A percentile compares a stretch with the other conserved stretches of the same genome.
Evolutionary conservation across 192 early-diverging fungal genomes (phyloP).

Genomic region (Gamsiella multidivaricata): DNA sequence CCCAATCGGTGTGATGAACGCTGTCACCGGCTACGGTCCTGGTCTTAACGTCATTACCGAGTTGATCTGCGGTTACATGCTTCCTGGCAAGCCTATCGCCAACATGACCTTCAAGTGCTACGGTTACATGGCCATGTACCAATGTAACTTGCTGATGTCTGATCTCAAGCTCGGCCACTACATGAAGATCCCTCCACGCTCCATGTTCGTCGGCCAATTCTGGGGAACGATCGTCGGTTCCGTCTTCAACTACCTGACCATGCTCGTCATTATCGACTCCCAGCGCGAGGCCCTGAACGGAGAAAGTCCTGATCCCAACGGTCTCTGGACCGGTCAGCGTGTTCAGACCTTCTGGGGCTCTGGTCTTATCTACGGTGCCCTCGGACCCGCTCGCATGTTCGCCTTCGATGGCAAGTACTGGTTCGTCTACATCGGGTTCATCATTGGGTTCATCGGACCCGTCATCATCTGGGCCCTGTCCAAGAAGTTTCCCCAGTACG

Average conservation of each 20-base stretch:
- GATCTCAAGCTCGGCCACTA: constrained; percentile 85
- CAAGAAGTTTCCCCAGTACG: constrained; percentile 50
- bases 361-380: constrained; percentile 75
- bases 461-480: constrained; percentile 41
- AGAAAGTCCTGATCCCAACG: constrained; percentile 51
- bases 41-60: constrained; percentile 70
- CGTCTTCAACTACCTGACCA: constrained; percentile 58
- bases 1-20: constrained; percentile 68
- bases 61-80: constrained; percentile 66
- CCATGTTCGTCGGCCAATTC: constrained; percentile 72
- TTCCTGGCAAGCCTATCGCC: constrained; percentile 65
- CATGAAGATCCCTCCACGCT: constrained; percentile 77
- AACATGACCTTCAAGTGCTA: constrained; percentile 73
- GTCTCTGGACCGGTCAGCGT: constrained; percentile 62
- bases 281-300: constrained; percentile 38
- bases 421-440: constrained; percentile 51
- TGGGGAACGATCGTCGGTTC: constrained; percentile 64
- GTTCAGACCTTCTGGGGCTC: constrained; percentile 70
- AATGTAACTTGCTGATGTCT: constrained; percentile 74
- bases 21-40: constrained; percentile 62
- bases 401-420: constrained; percentile 44
- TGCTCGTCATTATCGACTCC: constrained; percentile 52
- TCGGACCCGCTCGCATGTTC: constrained; percentile 77
- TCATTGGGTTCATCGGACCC: constrained; percentile 46
- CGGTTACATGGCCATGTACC: constrained; percentile 64